Evolutionary conservation across 768 basidiomycete species (phyloP).

Genomic region (Boletus huronensis): DNA sequence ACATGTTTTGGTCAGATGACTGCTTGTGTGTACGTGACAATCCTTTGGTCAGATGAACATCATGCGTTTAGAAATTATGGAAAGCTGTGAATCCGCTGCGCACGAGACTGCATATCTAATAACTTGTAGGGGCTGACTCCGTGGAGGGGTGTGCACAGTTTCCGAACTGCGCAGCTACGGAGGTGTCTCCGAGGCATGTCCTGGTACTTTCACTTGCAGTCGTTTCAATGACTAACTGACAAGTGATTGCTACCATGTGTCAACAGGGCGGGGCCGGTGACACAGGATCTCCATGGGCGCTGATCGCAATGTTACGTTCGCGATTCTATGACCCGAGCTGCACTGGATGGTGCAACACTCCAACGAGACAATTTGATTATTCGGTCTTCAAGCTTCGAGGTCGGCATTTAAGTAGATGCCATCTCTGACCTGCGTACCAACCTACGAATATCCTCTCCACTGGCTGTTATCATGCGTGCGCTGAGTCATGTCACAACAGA

Average conservation of each 20-base stretch:
- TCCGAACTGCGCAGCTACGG: background rate
- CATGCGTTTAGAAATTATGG: background rate
- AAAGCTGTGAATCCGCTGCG: background rate
- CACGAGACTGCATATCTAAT: background rate
- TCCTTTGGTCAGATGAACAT: background rate
- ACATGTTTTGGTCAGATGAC: background rate
- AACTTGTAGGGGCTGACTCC: background rate
- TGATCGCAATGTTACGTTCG: slow-evolving; percentile 7
- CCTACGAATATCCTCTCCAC: too few relatives aligned
- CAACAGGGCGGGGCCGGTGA: slow-evolving; percentile 15
- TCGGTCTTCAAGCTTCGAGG: background rate
- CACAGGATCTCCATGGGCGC: slow-evolving; percentile 11
- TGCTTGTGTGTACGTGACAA: slow-evolving; percentile 2
- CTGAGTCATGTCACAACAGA: background rate
- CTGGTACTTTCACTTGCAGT: background rate
- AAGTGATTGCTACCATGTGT: slow-evolving; percentile 4
- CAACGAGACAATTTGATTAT: background rate
- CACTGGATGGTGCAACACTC: slow-evolving; percentile 2
- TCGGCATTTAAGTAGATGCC: background rate
- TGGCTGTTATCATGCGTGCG: background rate
- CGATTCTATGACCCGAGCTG: background rate
- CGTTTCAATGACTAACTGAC: slow-evolving; percentile 7
- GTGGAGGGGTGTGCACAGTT: slow-evolving; percentile 1
- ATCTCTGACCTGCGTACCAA: background rate
- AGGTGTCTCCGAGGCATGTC: slow-evolving; percentile 1